Evolutionary conservation across 495 filamentous ascomycete species (phyloP).

Genomic region (Durotheca rogersii): DNA sequence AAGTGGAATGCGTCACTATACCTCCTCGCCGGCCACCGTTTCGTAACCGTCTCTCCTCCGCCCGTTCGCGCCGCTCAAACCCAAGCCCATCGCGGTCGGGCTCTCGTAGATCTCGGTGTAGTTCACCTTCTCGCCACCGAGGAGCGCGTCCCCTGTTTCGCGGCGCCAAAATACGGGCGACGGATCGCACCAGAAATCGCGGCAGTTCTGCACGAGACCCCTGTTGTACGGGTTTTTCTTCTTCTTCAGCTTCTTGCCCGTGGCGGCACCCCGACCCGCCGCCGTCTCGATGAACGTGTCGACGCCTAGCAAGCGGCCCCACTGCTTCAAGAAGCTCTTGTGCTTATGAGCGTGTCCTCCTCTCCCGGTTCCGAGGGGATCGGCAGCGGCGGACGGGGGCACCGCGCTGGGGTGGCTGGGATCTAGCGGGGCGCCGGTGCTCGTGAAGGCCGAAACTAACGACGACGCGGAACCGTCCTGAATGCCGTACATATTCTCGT

Average conservation of each 20-base stretch:
- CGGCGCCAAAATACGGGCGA: conserved; percentile 76
- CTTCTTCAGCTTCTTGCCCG: conserved; percentile 48
- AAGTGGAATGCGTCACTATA: conserved; percentile 14
- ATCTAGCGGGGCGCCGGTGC: conserved; percentile 70
- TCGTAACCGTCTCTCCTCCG: conserved; percentile 46
- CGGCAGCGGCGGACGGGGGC: conserved; percentile 41
- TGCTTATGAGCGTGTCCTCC: conserved; percentile 50
- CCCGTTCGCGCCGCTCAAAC: conserved; percentile 24
- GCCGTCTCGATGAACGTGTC: conserved; percentile 88
- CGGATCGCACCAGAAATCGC: conserved; percentile 93
- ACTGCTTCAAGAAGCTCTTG: conserved; percentile 69
- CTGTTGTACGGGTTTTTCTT: conserved; percentile 80
- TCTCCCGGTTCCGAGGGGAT: conserved; percentile 46
- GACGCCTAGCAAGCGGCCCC: conserved; percentile 81
- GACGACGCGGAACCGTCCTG: conserved; percentile 58
- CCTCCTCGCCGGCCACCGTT: conserved; percentile 46
- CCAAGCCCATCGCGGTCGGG: conserved; percentile 60
- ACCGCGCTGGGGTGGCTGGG: conserved; percentile 40
- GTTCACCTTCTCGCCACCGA: conserved; percentile 78
- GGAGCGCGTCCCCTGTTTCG: conserved; percentile 68
- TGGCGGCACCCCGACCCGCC: conserved; percentile 57
- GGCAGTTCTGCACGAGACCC: conserved; percentile 82
- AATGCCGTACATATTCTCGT: conserved; percentile 85
- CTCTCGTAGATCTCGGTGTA: conserved; percentile 89
- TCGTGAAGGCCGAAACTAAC: conserved; percentile 75